Evolutionary conservation across 1,284 basidiomycete species (phyloP).

Genomic region (Austroboletus niveus): DNA sequence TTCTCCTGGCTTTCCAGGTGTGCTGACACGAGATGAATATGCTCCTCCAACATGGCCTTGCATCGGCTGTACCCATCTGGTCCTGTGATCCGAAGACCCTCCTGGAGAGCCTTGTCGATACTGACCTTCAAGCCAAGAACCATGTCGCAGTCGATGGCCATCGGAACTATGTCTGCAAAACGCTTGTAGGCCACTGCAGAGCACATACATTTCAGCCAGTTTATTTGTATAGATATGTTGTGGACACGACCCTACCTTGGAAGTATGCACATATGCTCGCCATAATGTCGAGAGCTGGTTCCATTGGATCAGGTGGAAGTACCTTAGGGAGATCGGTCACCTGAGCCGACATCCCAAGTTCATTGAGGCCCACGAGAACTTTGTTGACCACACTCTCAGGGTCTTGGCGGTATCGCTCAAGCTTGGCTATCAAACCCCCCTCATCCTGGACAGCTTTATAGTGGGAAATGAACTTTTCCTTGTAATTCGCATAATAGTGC

Average conservation of each 20-base stretch:
- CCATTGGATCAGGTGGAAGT: conserved; percentile 51
- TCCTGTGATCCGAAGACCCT: conserved; percentile 43
- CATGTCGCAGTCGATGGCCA: conserved; percentile 64
- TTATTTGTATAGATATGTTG: neutral
- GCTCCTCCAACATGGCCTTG: conserved; percentile 55
- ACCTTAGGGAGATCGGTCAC: conserved; percentile 51
- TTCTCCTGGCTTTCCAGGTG: conserved; percentile 54
- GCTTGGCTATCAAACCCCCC: conserved; percentile 25
- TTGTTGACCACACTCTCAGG: conserved; percentile 17
- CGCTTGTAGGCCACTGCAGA: conserved; percentile 65
- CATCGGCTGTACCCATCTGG: conserved; percentile 34
- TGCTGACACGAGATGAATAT: conserved; percentile 40
- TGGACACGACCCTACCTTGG: conserved; percentile 45
- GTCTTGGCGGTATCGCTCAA: neutral
- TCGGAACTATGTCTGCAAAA: conserved; percentile 60
- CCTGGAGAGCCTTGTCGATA: conserved; percentile 44
- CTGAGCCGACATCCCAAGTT: conserved; percentile 44
- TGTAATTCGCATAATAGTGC: conserved; percentile 57
- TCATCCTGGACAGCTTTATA: conserved; percentile 45
- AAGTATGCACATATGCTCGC: conserved; percentile 72
- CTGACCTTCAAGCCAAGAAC: conserved; percentile 44
- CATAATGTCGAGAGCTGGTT: conserved; percentile 62
- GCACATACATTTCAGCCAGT: neutral
- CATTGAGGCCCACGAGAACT: conserved; percentile 41
- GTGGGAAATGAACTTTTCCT: conserved; percentile 51